A percentile compares a stretch with the other conserved stretches of the same genome.
These are phyloP conservation scores for Ceratocystis destructans DNA, from an alignment of 2,329 filamentous ascomycete species.

Conservation along the genomic window DNA sequence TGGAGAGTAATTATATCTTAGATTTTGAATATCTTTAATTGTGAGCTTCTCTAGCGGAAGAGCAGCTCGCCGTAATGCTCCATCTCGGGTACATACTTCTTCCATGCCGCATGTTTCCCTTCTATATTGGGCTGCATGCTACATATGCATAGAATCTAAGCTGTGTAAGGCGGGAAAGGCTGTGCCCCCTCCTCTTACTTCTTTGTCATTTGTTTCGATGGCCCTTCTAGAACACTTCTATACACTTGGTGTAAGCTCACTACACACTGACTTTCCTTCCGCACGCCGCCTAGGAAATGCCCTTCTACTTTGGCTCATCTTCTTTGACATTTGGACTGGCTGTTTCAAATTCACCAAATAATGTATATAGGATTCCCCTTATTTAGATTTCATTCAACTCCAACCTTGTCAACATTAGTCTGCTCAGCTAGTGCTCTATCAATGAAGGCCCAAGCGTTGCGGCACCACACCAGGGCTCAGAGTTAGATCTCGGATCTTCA, in stretches of 20 bases:
- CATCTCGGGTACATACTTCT: neutral
- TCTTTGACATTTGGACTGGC: too few relatives aligned
- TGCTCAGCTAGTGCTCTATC: too few relatives aligned
- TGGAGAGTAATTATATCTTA: neutral
- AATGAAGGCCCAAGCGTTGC: too few relatives aligned
- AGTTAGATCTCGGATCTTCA: too few relatives aligned
- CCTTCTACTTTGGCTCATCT: neutral
- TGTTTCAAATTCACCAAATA: too few relatives aligned
- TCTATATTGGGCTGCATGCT: neutral
- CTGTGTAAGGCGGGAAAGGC: conserved; percentile 1
- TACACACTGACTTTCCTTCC: neutral
- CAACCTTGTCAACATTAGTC: too few relatives aligned
- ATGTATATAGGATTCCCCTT: too few relatives aligned
- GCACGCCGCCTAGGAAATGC: neutral
- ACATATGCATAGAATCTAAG: neutral
- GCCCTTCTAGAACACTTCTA: neutral
- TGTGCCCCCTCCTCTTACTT: neutral
- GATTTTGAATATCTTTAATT: neutral
- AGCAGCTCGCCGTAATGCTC: neutral
- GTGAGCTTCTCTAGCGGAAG: neutral
- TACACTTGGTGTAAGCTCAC: neutral
- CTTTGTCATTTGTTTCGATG: neutral
- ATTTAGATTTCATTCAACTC: too few relatives aligned
- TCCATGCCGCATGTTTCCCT: neutral
- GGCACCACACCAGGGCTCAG: too few relatives aligned